Base-by-base conservation (phyloP, 495 filamentous ascomycete genomes). In the Neurospora terricola region DNA sequence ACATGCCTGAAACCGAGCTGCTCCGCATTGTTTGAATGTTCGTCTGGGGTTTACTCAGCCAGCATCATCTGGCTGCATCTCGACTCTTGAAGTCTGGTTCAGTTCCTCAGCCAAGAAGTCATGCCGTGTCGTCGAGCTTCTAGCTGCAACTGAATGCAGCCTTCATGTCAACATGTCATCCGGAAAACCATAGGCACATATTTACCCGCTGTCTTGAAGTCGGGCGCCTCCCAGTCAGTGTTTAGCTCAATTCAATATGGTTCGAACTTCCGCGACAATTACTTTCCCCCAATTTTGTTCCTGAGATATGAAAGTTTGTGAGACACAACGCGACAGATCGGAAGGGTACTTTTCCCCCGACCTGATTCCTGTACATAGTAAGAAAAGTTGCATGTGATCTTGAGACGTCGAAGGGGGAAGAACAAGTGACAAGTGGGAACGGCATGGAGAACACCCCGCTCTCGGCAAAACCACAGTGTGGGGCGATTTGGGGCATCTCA, bases 381-480 rank as follows among this genome's bases (percentile, higher is more conserved):
- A 2, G 3, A 45, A 21, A 6, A 45, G 23, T 59, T 59, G 48
- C 54, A 66, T 66, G 54, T 66, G 54, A 66, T 66, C 12, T 66
- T 66, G 27, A 66, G 54, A 66, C 23, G 12, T 66, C 27, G 12
- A 30, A 62, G 48, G 66, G 68, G 69, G 69, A 71, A 45, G 69
- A 70, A 27, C 23, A 34, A 36, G 21, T 27, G 62, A 72, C 54
- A 37, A 36, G 70, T n/a, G 54, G 38, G 72, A 27, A 34, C 12
- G 40, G 43, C 40, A 23, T 27, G 54, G 30, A 34, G 34, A 11
- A 37, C 71, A 38, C 76, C 76, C 74, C 74, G 70, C 76, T 77
- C 76, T 77, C 76, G 76, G 76, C 76, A 77, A 76, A 40, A 42
- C 66, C 48, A 72, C 18, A 48, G n/a, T 62, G n/a, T 59, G 73